Conservation (phyloP, 495 filamentous ascomycete genomes). For the Pseudoneurospora amorphoporcata region DNA sequence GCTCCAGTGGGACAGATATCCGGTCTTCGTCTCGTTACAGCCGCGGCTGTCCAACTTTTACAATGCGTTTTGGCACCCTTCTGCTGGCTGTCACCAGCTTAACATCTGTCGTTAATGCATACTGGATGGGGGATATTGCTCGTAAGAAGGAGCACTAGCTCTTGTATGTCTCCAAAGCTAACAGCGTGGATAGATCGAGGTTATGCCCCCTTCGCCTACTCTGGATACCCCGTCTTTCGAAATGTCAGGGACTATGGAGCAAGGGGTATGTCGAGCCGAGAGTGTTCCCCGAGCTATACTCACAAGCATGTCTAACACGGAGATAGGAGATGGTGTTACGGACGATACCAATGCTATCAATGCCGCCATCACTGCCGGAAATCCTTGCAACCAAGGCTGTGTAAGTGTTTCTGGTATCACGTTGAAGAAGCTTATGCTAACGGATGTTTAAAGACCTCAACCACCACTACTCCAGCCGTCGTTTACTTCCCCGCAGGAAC, state of each 20-base stretch:
- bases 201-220: conserved; percentile 32
- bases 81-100: conserved; percentile 30
- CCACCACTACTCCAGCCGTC: conserved; percentile 63
- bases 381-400: conserved; percentile 66
- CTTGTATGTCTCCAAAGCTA: background rate
- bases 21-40: background rate
- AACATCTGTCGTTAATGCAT: conserved; percentile 27
- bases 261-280: conserved; percentile 30
- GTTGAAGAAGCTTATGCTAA: background rate
- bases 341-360: conserved; percentile 87
- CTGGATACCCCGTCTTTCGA: conserved; percentile 44
- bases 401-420: conserved; percentile 20
- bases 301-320: background rate
- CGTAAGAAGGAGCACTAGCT: conserved; percentile 18
- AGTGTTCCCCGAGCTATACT: background rate
- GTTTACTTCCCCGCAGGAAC: conserved; percentile 76
- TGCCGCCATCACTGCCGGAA: conserved; percentile 61
- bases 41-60: background rate
- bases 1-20: background rate
- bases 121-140: conserved; percentile 34
- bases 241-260: conserved; percentile 54
- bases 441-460: conserved; percentile 36
- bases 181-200: conserved; percentile 29
- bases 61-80: conserved; percentile 30
- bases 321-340: conserved; percentile 39